Percentiles rank a stretch among this genome's conserved stretches.
Conservation (phyloP, 2,329 filamentous ascomycete genomes). For the Gaeumannomyces tritici region DNA sequence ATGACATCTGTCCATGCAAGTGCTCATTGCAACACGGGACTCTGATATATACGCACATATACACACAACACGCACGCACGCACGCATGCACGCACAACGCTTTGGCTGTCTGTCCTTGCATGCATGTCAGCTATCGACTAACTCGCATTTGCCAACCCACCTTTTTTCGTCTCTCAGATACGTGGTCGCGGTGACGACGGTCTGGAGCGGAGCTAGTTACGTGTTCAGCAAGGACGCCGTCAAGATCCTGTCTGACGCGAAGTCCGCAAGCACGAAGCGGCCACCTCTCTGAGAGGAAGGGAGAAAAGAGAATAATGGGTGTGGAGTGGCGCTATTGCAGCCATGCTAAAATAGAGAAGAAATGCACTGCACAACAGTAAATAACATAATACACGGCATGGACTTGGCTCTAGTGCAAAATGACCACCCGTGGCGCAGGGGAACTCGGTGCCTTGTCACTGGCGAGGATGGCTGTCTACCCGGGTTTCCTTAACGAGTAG, state of each 20-base stretch:
- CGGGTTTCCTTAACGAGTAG: too few species aligned
- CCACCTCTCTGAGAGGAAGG: too few species aligned
- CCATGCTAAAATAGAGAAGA: too few species aligned
- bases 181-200: constrained; percentile 76
- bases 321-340: too few species aligned
- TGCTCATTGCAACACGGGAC: not conserved
- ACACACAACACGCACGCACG: not conserved
- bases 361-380: too few species aligned
- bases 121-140: not conserved
- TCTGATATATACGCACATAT: not conserved
- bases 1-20: not conserved
- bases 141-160: not conserved
- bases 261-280: constrained; percentile 6
- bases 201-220: constrained; percentile 93
- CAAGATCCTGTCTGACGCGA: constrained; percentile 55
- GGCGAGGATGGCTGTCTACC: too few species aligned
- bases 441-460: too few species aligned
- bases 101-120: not conserved
- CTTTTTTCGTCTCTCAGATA: constrained; percentile 45
- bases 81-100: not conserved
- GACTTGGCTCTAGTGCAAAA: too few species aligned
- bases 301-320: too few species aligned
- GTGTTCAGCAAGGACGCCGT: constrained; percentile 85
- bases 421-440: too few species aligned
- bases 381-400: too few species aligned